Evolutionary conservation across 2,329 filamentous ascomycete genomes (phyloP), one percentile per base, ranked within the genome.

Genomic region (Apiospora marii): DNA sequence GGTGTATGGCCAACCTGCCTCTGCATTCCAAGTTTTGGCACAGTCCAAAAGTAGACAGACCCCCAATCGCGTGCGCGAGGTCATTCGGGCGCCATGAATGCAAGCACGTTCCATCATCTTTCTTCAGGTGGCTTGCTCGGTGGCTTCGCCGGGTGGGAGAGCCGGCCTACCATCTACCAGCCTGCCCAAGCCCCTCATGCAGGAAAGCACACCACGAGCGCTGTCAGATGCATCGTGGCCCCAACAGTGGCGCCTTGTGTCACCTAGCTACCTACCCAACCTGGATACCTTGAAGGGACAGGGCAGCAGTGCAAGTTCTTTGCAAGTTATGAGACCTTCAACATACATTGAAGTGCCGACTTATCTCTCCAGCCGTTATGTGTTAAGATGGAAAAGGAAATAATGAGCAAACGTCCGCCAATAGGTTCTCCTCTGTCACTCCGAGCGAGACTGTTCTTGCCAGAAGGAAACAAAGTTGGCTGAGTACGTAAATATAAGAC

Each of bases 111-210:
- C 53, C 30, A 22, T 37, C 27, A 22, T 61, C 3, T 61, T 37
- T 61, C 53, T 37, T 22, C 53, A 37, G 53, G 53, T 61, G 53
- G 53, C 53, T 61, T 61, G 27, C 53, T 37, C 27, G 7, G 53
- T 61, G 30, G 53, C 53, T 61, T 64, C 58, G 7, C 58, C 58
- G 58, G 58, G 34, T n/a, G 34, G 19, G 19, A 64, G 34, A 64
- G 58, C 58, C 58, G 58, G 58, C 58, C 19, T 64, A 6, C 58
- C 34, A 64, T 19, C 27, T 30, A 16, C 30, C 49, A 27, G 49
- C 14, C n/a, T 24, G 24, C 46, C 46, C 46, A 19, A 48, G 48
- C 24, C 51, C 24, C 8, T 19, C 34, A 41, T 64, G 12, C 34
- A 24, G 30, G 8, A 61, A 37, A 37, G 53, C 30, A 61, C 30